Percentiles rank a stretch among this genome's conserved stretches.
phyloP scores from a whole-genome alignment of 331 rosid species.

The Malus hybrid region DNA sequence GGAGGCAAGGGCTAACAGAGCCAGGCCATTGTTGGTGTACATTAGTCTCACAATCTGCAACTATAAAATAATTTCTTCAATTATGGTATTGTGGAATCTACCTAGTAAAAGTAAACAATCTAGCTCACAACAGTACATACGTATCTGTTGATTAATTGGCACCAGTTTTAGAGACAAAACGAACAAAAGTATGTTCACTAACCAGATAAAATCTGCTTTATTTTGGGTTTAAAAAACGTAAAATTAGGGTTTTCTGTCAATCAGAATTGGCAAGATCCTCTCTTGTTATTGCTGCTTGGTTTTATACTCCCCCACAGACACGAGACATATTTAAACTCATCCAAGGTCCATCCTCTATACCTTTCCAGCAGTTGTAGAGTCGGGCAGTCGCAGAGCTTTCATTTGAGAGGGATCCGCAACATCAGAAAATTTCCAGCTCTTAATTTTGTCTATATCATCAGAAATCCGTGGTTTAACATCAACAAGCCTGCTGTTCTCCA shows the following conservation, averaged over 20 bases:
- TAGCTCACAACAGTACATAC: not conserved
- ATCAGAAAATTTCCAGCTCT: slow-evolving; percentile 34
- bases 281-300: too few species aligned
- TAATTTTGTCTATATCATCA: slow-evolving; percentile 26
- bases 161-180: not conserved
- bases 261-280: too few species aligned
- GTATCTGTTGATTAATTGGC: not conserved
- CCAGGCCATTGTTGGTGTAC: slow-evolving; percentile 34
- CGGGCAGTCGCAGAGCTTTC: slow-evolving; percentile 29
- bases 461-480: slow-evolving; percentile 37
- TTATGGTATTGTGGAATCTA: not conserved
- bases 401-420: slow-evolving; percentile 29
- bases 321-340: not conserved
- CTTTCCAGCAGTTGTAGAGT: slow-evolving; percentile 29
- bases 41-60: slow-evolving; percentile 35
- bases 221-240: not conserved
- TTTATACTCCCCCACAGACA: too few species aligned
- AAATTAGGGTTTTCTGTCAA: not conserved
- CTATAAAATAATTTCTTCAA: not conserved
- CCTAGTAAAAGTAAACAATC: not conserved
- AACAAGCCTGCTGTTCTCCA: slow-evolving; percentile 34
- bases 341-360: not conserved
- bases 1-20: slow-evolving; percentile 30
- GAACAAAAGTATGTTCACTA: not conserved
- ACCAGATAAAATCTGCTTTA: not conserved